A percentile compares a stretch with the other conserved stretches of the same genome.
phyloP scores from a whole-genome alignment of 805 yeast genomes.

The Saturnispora halmiae region DNA sequence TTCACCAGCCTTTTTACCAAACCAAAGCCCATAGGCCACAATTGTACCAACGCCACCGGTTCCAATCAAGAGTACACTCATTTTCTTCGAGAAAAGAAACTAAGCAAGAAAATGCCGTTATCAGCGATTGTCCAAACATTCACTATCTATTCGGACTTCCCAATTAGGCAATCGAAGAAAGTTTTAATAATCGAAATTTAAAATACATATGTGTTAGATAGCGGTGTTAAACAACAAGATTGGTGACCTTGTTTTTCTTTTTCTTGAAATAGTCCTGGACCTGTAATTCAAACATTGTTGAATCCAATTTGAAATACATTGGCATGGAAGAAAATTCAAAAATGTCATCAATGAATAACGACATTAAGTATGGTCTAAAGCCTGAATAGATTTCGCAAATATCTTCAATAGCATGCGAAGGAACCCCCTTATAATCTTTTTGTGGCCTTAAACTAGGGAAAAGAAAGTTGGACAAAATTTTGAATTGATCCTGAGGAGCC shows the following conservation, averaged over 20 bases:
- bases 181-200: slow-evolving; percentile 1
- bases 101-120: background rate
- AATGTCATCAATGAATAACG: slow-evolving; percentile 15
- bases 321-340: slow-evolving; percentile 19
- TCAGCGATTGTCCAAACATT: background rate
- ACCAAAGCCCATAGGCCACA: slow-evolving; percentile 52
- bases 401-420: background rate
- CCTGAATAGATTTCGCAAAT: slow-evolving; percentile 15
- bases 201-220: background rate
- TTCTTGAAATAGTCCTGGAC: slow-evolving; percentile 13
- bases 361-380: slow-evolving; percentile 18
- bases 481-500: slow-evolving; percentile 15
- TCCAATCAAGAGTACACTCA: slow-evolving; percentile 42
- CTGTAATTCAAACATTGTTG: slow-evolving; percentile 21
- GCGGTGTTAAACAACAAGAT: background rate
- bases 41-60: slow-evolving; percentile 82
- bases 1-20: slow-evolving; percentile 36
- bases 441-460: slow-evolving; percentile 16
- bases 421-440: slow-evolving; percentile 5
- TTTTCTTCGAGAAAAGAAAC: background rate
- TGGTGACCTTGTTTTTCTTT: background rate
- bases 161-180: background rate
- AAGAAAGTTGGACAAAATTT: slow-evolving; percentile 13
- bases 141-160: slow-evolving; percentile 3
- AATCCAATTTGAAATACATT: slow-evolving; percentile 17